These are phyloP conservation scores for Phytophthora quininea DNA, from an alignment of 352 stramenopile genomes.

Conservation along the genomic window DNA sequence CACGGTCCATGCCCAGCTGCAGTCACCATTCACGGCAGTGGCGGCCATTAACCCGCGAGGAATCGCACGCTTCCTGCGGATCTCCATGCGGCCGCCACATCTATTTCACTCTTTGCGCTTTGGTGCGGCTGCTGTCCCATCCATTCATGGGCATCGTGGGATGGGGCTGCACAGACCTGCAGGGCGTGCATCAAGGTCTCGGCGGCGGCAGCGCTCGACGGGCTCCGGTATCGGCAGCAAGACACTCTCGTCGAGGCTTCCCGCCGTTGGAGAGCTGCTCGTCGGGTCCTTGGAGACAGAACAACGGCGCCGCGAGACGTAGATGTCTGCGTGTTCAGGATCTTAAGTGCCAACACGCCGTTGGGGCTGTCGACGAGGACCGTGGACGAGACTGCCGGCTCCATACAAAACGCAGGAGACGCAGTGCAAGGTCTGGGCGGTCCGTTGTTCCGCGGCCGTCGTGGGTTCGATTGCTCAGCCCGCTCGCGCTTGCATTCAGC, in stretches of 20 bases:
- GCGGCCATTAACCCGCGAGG: conserved; percentile 17
- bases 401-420: conserved; percentile 1
- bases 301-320: not conserved
- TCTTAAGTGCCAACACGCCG: not conserved
- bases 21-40: conserved; percentile 23
- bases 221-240: not conserved
- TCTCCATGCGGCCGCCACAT: conserved; percentile 14
- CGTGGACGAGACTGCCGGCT: not conserved
- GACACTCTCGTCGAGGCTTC: too few species aligned
- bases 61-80: not conserved
- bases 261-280: too few species aligned
- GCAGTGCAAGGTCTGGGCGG: not conserved
- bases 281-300: not conserved
- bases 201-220: not conserved
- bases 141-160: conserved; percentile 20
- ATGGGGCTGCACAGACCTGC: conserved; percentile 23
- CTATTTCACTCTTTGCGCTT: conserved; percentile 21
- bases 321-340: not conserved
- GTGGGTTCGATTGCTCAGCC: conserved; percentile 1
- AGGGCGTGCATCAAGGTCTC: not conserved
- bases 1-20: conserved; percentile 27
- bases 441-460: not conserved
- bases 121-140: conserved; percentile 19
- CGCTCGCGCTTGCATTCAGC: not conserved
- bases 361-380: not conserved